phyloP scores from a whole-genome alignment of 768 basidiomycete species.

The Chlorophyllum brunneum region DNA sequence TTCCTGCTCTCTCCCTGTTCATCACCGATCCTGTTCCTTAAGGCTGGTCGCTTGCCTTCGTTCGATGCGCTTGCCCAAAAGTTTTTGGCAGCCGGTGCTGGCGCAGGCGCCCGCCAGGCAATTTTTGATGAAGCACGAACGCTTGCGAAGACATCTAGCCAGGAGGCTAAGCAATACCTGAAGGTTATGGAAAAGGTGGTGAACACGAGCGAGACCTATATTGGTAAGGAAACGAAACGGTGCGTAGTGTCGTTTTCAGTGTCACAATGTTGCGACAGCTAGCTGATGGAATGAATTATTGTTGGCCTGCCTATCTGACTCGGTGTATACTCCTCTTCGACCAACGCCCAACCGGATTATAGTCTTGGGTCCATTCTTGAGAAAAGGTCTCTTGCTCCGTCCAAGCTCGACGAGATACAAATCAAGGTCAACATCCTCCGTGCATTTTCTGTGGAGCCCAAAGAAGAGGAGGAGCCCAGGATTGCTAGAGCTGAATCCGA shows the following conservation, averaged over 20 bases:
- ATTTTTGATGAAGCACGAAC: slow-evolving; percentile 62
- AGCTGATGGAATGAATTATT: slow-evolving; percentile 4
- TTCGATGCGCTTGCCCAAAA: slow-evolving; percentile 76
- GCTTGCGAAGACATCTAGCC: slow-evolving; percentile 48
- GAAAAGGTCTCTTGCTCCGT: slow-evolving; percentile 71
- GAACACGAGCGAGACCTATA: slow-evolving; percentile 65
- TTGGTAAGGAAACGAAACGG: slow-evolving; percentile 86
- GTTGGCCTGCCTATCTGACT: not conserved
- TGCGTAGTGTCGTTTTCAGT: slow-evolving; percentile 28
- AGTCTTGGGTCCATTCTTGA: slow-evolving; percentile 74
- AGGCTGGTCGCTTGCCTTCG: slow-evolving; percentile 80
- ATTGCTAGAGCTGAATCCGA: slow-evolving; percentile 37
- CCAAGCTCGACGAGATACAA: slow-evolving; percentile 91
- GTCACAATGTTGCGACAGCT: slow-evolving; percentile 3
- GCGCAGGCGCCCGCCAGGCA: slow-evolving; percentile 49
- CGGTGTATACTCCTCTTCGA: too few species aligned
- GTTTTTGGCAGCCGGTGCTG: slow-evolving; percentile 65
- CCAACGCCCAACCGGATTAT: too few species aligned
- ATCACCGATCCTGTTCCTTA: slow-evolving; percentile 12
- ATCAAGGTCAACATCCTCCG: slow-evolving; percentile 84
- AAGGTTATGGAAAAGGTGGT: slow-evolving; percentile 88
- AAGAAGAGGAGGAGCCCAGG: slow-evolving; percentile 33
- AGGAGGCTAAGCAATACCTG: slow-evolving; percentile 71
- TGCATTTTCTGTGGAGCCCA: slow-evolving; percentile 48
- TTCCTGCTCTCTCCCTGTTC: not conserved